Evolutionary conservation across 2,329 filamentous ascomycete species (phyloP), one percentile per base, ranked within the genome.

Genomic region (Monosporascus sp.): DNA sequence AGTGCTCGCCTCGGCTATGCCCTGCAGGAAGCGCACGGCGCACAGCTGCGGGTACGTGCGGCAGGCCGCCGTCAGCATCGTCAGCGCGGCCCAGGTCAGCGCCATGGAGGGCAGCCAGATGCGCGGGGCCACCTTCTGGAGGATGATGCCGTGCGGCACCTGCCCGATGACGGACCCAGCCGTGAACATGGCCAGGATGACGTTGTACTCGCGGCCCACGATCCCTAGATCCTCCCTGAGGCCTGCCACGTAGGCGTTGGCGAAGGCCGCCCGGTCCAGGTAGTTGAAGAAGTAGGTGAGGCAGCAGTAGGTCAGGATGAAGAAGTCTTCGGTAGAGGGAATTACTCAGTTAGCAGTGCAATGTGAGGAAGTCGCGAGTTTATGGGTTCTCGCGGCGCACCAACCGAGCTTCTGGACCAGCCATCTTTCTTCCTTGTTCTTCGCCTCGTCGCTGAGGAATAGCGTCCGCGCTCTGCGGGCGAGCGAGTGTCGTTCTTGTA

Each of bases 401-500:
- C 31, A 35, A 35, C 31, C 31, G 9, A 35, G 31, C 31, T 35
- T 35, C 31, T 2, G 31, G 31, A 35, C 31, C 31, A 35, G 11
- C 31, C 31, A 35, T 35, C 31, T 35, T 35, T 35, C 31, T 5
- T 35, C 31, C 31, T 5, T 35, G 31, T 4, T 35, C 31, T 35
- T 35, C 31, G 31, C 31, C 31, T 35, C 31, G 31, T 35, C 5
- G 9, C 31, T 11, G 31, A 35, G 31, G 31, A 35, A 35, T 11
- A 35, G 31, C 9, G 4, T 35, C 31, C 31, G 31, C 31, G 9
- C 31, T 35, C 31, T 14, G 11, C 11, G 31, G 11, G 74, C 62
- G 70, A 76, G 24, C 80, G 75, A 3, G 75, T 69, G 55, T 82
- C 79, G 18, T 74, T 68, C 55, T 78, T 65, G 3, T 35, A 11